phyloP scores from a whole-genome alignment of 2,329 filamentous ascomycete species.

The Aspergillus quadricinctus region DNA sequence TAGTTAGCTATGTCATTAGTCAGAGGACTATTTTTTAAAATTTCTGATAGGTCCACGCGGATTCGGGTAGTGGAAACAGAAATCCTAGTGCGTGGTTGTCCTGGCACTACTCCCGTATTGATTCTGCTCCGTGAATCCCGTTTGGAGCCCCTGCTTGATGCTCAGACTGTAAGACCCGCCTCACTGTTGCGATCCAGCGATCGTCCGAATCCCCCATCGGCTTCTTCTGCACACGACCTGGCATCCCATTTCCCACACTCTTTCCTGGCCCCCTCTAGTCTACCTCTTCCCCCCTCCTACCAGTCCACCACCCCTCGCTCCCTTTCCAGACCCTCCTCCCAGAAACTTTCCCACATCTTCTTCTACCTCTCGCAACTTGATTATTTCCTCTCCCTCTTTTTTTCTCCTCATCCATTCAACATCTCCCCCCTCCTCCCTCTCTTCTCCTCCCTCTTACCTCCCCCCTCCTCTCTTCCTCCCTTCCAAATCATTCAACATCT shows the following conservation, averaged over 20 bases:
- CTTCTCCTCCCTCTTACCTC: slow-evolving; percentile 17
- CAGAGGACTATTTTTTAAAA: slow-evolving; percentile 5
- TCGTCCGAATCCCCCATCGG: slow-evolving; percentile 16
- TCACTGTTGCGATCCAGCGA: slow-evolving; percentile 22
- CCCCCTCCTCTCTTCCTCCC: slow-evolving; percentile 15
- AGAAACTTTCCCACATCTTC: slow-evolving; percentile 4
- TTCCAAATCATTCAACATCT: slow-evolving; percentile 17
- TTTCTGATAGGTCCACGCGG: slow-evolving; percentile 8
- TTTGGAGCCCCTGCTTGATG: slow-evolving; percentile 14
- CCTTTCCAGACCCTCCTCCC: too few relatives aligned
- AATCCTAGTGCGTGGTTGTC: slow-evolving; percentile 13
- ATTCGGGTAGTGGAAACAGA: slow-evolving; percentile 8
- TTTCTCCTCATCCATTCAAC: slow-evolving; percentile 5
- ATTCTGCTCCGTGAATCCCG: neutral
- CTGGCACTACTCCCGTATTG: slow-evolving; percentile 2
- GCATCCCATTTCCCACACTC: slow-evolving; percentile 14
- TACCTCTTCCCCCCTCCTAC: too few relatives aligned
- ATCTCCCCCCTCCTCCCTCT: slow-evolving; percentile 11
- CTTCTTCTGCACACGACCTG: slow-evolving; percentile 21
- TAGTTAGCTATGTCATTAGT: slow-evolving; percentile 15
- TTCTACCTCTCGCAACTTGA: slow-evolving; percentile 3
- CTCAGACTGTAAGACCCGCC: slow-evolving; percentile 17
- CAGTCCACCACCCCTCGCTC: too few relatives aligned
- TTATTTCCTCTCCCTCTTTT: slow-evolving; percentile 14
- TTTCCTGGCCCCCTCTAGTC: slow-evolving; percentile 10